Evolutionary conservation across 768 basidiomycete genomes (phyloP).

Genomic region (Tylopilus rubrobrunneus): DNA sequence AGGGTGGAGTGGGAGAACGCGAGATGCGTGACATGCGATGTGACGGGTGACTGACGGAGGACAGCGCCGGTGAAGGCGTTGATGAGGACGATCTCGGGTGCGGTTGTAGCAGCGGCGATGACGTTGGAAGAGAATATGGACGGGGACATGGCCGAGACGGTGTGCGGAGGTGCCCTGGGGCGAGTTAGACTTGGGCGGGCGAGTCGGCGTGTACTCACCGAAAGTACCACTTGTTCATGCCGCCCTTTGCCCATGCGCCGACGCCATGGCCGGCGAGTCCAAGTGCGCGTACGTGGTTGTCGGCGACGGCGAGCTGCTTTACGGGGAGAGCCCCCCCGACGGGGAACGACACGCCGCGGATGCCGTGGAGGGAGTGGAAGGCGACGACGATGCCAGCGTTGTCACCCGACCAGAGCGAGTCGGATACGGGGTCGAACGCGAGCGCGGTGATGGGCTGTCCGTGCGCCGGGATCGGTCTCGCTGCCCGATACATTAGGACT

Average conservation of each 20-base stretch:
- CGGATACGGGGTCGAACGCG: conserved; percentile 87
- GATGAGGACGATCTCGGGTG: conserved; percentile 62
- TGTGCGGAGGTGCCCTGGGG: conserved; percentile 29
- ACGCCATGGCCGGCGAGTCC: conserved; percentile 59
- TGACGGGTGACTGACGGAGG: conserved; percentile 51
- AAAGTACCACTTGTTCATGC: conserved; percentile 78
- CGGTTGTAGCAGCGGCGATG: conserved; percentile 56
- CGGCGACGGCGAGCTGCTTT: conserved; percentile 71
- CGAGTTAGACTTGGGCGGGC: conserved; percentile 7
- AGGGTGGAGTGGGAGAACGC: conserved; percentile 61
- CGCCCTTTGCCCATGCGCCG: conserved; percentile 82
- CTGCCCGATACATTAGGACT: conserved; percentile 24
- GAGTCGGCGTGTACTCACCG: conserved; percentile 41
- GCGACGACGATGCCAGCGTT: conserved; percentile 67
- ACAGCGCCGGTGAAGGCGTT: conserved; percentile 71
- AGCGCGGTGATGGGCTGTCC: conserved; percentile 65
- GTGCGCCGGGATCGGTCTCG: conserved; percentile 10
- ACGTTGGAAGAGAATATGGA: conserved; percentile 48
- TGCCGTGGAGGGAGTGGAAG: conserved; percentile 58
- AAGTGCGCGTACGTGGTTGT: conserved; percentile 70
- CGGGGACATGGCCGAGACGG: conserved; percentile 43
- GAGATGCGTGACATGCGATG: conserved; percentile 63
- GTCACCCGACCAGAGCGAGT: conserved; percentile 83
- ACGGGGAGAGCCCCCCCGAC: conserved; percentile 68
- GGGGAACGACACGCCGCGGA: conserved; percentile 70